These are phyloP conservation scores for Singerocomus inundabilis DNA, from an alignment of 1,284 basidiomycete species.

Conservation along the genomic window DNA sequence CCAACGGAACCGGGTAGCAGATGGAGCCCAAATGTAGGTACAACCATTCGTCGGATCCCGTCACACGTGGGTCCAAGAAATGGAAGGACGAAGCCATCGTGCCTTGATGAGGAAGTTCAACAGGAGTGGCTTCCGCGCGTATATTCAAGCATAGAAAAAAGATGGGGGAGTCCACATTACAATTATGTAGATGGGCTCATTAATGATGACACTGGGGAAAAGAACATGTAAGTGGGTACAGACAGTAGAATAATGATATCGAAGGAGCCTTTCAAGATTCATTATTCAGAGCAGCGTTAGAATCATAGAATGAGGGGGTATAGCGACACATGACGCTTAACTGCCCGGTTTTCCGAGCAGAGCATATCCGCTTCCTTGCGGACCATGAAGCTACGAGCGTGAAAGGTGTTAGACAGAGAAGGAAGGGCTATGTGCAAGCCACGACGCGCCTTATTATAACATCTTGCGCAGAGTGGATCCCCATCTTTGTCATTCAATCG, in stretches of 20 bases:
- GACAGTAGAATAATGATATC: slow-evolving; percentile 27
- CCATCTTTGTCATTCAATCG: slow-evolving; percentile 72
- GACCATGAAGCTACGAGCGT: slow-evolving; percentile 65
- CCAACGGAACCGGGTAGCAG: not conserved
- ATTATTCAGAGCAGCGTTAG: slow-evolving; percentile 5
- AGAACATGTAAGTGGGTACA: slow-evolving; percentile 26
- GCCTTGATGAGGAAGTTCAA: not conserved
- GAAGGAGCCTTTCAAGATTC: slow-evolving; percentile 10
- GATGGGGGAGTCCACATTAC: slow-evolving; percentile 12
- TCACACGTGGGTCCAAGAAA: not conserved
- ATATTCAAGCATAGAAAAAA: slow-evolving; percentile 1
- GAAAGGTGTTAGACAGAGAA: slow-evolving; percentile 3
- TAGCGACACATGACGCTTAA: slow-evolving; percentile 16
- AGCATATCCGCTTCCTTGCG: slow-evolving; percentile 71
- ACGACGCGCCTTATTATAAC: slow-evolving; percentile 64
- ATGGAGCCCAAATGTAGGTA: not conserved
- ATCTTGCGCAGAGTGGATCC: slow-evolving; percentile 63
- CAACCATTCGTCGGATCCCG: not conserved
- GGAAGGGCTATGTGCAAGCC: not conserved
- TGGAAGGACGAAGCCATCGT: not conserved
- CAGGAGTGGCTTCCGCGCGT: not conserved
- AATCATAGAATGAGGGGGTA: slow-evolving; percentile 1
- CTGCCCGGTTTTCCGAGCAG: slow-evolving; percentile 61
- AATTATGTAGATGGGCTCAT: slow-evolving; percentile 9
- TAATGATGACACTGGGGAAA: slow-evolving; percentile 14